Percentiles rank a stretch among this genome's conserved stretches.
Evolutionary conservation across 441 rosid genomes (phyloP).

Genomic region (Eutrema salsugineum): DNA sequence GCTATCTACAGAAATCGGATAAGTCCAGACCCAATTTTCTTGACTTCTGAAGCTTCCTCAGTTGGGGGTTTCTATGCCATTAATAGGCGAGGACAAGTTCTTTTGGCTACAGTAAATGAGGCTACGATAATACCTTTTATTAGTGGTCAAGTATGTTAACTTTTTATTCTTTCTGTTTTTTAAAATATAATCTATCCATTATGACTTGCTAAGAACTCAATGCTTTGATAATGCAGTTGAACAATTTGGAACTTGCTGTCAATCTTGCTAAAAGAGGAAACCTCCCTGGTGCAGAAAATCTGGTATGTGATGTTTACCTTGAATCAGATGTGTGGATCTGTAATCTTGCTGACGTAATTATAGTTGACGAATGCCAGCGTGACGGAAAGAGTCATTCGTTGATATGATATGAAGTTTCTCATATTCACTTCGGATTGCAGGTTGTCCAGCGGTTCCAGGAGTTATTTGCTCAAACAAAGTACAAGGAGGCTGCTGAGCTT

Average conservation of each 20-base stretch:
- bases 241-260: slow-evolving; percentile 96
- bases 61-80: slow-evolving; percentile 94
- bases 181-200: background rate
- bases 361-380: background rate
- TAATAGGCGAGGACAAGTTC: slow-evolving; percentile 98
- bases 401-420: slow-evolving; percentile 14
- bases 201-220: slow-evolving; percentile 10
- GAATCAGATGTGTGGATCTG: slow-evolving; percentile 14
- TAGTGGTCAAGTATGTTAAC: slow-evolving; percentile 83
- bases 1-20: slow-evolving; percentile 99
- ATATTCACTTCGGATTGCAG: slow-evolving; percentile 40
- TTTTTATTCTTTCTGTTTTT: background rate
- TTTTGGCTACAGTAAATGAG: slow-evolving; percentile 93
- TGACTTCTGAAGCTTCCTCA: slow-evolving; percentile 93
- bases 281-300: slow-evolving; percentile 98
- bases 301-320: slow-evolving; percentile 48
- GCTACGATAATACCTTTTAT: slow-evolving; percentile 94
- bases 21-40: slow-evolving; percentile 98
- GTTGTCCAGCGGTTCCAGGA: slow-evolving; percentile 99
- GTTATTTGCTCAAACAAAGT: slow-evolving; percentile 96
- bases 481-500: slow-evolving; percentile 99
- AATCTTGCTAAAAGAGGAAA: slow-evolving; percentile 99
- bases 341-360: slow-evolving; percentile 3
- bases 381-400: background rate
- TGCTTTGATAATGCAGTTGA: slow-evolving; percentile 54